phyloP scores from a whole-genome alignment of 352 stramenopile genomes.

The Phytophthora capsici region DNA sequence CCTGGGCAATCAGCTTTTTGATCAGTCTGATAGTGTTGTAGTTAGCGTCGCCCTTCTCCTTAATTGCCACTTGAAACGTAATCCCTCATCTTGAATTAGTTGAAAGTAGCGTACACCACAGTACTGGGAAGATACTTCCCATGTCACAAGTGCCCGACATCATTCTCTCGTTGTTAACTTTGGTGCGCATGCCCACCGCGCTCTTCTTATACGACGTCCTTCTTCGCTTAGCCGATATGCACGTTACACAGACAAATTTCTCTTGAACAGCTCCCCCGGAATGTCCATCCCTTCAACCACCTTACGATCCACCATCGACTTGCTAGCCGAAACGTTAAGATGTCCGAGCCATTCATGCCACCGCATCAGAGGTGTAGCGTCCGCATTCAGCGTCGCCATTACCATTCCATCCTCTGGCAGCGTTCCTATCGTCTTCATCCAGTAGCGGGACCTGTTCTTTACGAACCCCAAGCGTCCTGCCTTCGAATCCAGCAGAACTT shows the following conservation, averaged over 20 bases:
- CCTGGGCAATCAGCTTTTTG: neutral
- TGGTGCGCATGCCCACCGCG: neutral
- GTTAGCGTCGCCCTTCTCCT: slow-evolving; percentile 11
- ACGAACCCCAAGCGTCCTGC: neutral
- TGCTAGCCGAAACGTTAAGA: neutral
- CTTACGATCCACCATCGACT: neutral
- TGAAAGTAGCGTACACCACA: slow-evolving; percentile 10
- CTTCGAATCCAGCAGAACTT: neutral
- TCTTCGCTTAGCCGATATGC: neutral
- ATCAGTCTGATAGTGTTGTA: slow-evolving; percentile 1
- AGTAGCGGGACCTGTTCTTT: neutral
- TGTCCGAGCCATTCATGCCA: neutral
- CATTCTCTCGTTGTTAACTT: neutral
- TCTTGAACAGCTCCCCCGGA: neutral
- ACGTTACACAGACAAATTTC: neutral
- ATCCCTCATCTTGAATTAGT: slow-evolving; percentile 13
- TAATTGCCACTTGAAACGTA: slow-evolving; percentile 13
- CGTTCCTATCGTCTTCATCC: neutral
- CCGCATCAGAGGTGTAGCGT: neutral
- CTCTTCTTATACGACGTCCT: neutral
- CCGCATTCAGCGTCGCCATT: neutral
- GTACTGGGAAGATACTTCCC: neutral
- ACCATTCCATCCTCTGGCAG: neutral
- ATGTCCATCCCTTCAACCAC: neutral
- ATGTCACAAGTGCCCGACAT: neutral